Base-by-base conservation (phyloP, 352 stramenopile species). In the Nothophytophthora sp. region DNA sequence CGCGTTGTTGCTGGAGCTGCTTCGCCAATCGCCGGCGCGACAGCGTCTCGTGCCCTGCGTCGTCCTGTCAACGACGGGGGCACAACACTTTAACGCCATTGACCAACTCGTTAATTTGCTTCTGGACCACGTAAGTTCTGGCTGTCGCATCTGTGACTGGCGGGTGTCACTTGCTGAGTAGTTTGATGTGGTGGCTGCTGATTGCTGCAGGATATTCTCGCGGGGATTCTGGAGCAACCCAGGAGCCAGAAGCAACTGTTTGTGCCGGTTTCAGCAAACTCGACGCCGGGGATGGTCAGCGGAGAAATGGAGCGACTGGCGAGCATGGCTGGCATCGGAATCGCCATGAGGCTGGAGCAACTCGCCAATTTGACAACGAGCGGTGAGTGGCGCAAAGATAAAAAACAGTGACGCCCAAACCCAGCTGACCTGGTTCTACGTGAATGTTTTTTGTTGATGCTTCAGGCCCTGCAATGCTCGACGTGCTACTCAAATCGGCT, bases 1-100 rank as follows among this genome's bases (percentile, higher is more conserved):
- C 18, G 40, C 52, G 41, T 55, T 53, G 40, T 39, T 74, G 18
- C 19, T 33, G 29, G 63, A 73, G 56, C 50, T 69, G 37, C 28
- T 65, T 19, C n/a, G 18, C 3, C 19, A 38, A 24, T 44, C 53
- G 5, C 35, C 45, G 28, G 33, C 18, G 19, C 6, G 12, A 4
- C 27, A 53, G 23, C 45, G 32, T 18, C 37, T 10, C 8, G 29
- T 36, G 9, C 19, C 29, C 2, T 60, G 51, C 36, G 35, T 60
- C 16, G 46, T 54, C 42, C 37, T 63, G 12, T 27, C 39, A 13
- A 35, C 50, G 34, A 29, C 25, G 7, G 49, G 50, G 6, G 41
- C 42, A 13, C 41, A 66, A 27, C 59, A 62, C 33, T 68, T 72
- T 39, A 68, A 77, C 53, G 48, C 63, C 12, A 39, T 74, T 15